These are phyloP conservation scores for Yarrowia sp. DNA, from an alignment of 805 yeast species.

Conservation along the genomic window DNA sequence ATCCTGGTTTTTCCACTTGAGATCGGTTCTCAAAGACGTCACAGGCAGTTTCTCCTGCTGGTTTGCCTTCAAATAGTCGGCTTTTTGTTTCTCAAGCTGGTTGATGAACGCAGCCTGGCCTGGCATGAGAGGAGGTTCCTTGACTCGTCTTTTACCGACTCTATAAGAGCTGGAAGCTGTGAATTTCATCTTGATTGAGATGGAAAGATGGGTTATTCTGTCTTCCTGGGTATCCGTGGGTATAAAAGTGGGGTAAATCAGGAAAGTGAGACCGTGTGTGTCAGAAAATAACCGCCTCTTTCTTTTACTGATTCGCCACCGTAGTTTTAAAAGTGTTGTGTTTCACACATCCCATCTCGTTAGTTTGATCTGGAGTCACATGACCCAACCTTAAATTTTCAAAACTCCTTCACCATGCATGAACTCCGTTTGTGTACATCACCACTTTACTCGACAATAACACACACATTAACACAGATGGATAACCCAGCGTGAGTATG, in stretches of 20 bases:
- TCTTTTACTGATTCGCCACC: too few relatives aligned
- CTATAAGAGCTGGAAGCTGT: constrained; percentile 21
- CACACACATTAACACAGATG: constrained; percentile 17
- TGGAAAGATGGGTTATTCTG: neutral
- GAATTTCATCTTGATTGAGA: constrained; percentile 12
- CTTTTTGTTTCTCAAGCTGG: constrained; percentile 31
- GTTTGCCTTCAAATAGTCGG: constrained; percentile 5
- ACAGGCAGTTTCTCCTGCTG: constrained; percentile 23
- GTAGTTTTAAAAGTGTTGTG: too few relatives aligned
- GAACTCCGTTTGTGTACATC: constrained; percentile 12
- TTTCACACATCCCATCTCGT: too few relatives aligned
- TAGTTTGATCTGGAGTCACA: neutral
- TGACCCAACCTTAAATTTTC: neutral
- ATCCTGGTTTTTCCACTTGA: constrained; percentile 11
- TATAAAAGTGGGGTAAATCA: too few relatives aligned
- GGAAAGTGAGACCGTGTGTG: neutral
- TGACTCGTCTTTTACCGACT: constrained; percentile 30
- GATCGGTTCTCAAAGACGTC: neutral
- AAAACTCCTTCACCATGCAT: constrained; percentile 6
- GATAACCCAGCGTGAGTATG: constrained; percentile 36
- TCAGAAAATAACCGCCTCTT: too few relatives aligned
- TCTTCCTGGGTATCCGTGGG: neutral
- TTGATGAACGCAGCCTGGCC: constrained; percentile 32
- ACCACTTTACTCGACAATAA: neutral
- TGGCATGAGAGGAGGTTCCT: constrained; percentile 32